Percentiles rank a stretch among this genome's conserved stretches.
phyloP scores from a whole-genome alignment of 345 rosid species.

The Nasturtium officinale region DNA sequence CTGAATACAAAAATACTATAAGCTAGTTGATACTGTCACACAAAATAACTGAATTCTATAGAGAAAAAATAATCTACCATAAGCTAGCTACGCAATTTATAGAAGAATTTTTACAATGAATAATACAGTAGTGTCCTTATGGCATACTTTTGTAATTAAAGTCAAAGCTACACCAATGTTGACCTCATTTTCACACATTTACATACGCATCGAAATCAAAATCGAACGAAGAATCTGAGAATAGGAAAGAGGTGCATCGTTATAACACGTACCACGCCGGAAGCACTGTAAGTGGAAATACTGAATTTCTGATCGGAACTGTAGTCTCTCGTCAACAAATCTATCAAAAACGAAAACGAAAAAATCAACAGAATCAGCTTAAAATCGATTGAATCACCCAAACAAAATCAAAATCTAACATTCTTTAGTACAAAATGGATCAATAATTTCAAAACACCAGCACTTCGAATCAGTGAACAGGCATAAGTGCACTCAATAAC shows the following conservation, averaged over 20 bases:
- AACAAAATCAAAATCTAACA: neutral
- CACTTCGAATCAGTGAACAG: conserved; percentile 5
- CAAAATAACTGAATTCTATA: neutral
- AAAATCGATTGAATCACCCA: neutral
- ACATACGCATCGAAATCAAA: neutral
- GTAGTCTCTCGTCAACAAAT: conserved; percentile 85
- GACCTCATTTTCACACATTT: neutral
- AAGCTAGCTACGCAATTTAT: neutral
- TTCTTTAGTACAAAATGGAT: neutral
- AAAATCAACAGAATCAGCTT: conserved; percentile 14
- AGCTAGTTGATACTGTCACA: neutral
- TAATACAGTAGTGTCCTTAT: neutral
- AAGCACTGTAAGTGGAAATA: conserved; percentile 60
- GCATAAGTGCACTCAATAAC: neutral
- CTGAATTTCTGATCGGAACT: conserved; percentile 80
- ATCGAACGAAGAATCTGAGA: conserved; percentile 16
- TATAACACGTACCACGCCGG: conserved; percentile 70
- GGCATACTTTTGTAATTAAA: neutral
- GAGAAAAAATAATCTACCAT: neutral
- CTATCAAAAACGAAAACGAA: conserved; percentile 41
- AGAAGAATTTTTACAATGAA: neutral
- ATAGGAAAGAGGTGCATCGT: neutral
- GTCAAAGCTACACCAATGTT: neutral
- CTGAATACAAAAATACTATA: neutral
- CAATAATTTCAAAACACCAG: neutral